Evolutionary conservation across 352 stramenopile genomes (phyloP).

Genomic region (Pseudoperonospora humuli): DNA sequence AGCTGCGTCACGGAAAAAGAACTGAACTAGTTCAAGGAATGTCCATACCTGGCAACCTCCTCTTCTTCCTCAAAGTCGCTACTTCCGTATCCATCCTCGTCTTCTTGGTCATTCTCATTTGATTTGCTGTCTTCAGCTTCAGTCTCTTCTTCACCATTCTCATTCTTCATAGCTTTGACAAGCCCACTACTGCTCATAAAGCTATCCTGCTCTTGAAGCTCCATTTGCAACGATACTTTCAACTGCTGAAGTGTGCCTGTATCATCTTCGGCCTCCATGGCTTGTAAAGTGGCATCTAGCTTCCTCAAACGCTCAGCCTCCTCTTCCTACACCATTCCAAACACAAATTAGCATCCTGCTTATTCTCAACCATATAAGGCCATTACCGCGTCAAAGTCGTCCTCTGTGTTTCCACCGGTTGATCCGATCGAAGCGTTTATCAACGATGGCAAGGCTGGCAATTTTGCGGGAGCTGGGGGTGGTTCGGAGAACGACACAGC

Average conservation of each 20-base stretch:
- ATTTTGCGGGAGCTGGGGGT: slow-evolving; percentile 16
- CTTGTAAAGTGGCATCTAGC: slow-evolving; percentile 70
- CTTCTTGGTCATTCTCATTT: slow-evolving; percentile 20
- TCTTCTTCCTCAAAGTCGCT: slow-evolving; percentile 83
- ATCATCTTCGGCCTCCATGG: no score
- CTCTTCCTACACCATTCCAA: slow-evolving; percentile 24
- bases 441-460: slow-evolving; percentile 21
- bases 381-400: slow-evolving; percentile 51
- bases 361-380: neutral
- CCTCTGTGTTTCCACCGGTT: slow-evolving; percentile 22
- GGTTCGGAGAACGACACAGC: slow-evolving; percentile 14
- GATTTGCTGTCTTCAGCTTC: slow-evolving; percentile 4
- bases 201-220: slow-evolving; percentile 44
- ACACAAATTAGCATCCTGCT: slow-evolving; percentile 1
- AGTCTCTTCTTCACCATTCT: neutral
- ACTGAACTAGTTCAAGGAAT: no score
- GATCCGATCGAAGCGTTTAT: neutral
- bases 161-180: slow-evolving; percentile 8
- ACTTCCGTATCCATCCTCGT: slow-evolving; percentile 60
- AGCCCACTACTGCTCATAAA: slow-evolving; percentile 14
- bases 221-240: slow-evolving; percentile 58
- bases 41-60: slow-evolving; percentile 51
- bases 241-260: no score
- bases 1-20: no score
- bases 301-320: slow-evolving; percentile 51